Base-by-base conservation (phyloP, 2,329 filamentous ascomycete species). In the Leptographium flavum region DNA sequence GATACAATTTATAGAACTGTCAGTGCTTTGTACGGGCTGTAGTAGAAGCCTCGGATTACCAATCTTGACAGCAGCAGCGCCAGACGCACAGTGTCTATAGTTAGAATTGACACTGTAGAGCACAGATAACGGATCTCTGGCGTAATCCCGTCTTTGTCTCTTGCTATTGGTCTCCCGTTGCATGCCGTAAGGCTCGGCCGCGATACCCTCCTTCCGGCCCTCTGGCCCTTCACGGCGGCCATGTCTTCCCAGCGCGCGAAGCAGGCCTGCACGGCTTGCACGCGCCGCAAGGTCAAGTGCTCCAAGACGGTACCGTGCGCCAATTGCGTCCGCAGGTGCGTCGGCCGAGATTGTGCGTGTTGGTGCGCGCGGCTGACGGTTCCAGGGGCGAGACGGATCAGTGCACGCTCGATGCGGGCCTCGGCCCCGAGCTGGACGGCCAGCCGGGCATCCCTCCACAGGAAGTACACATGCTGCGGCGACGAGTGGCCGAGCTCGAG, bases 271-370 rank as follows among this genome's bases (percentile, higher is more conserved):
- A 14, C 25, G 3, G 42, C 42, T 17, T 57, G 54, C 28, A 55
- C 53, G 2, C 52, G 54, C 5, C 47, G 54, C 5, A 55, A 56
- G 23, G 53, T 56, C 13, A 49, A 47, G 32, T 57, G 55, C 39
- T 53, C 50, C 43, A 57, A 57, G 42, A 53, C 52, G 4, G 42
- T 52, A 13, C 55, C 55, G 11, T 57, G 55, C 39, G 52, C 49
- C 27, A 55, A 54, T 8, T 57, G 55, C 37, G 31, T 53, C 7
- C 49, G 54, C 10, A 49, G 52, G 52, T 52, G 36, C 35, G 45
- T 36, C 19, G 15, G n/a, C 17, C 31, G 30, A 38, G 33, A 8
- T 10, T 8, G 25, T 5, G 9, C 13, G 10, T 15, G 2, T 19
- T 17, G 21, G 2, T 42, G 9, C 10, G 5, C 25, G 3, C 15